phyloP scores from a whole-genome alignment of 352 stramenopile genomes.

The Phytopythium cucurbitacearum region DNA sequence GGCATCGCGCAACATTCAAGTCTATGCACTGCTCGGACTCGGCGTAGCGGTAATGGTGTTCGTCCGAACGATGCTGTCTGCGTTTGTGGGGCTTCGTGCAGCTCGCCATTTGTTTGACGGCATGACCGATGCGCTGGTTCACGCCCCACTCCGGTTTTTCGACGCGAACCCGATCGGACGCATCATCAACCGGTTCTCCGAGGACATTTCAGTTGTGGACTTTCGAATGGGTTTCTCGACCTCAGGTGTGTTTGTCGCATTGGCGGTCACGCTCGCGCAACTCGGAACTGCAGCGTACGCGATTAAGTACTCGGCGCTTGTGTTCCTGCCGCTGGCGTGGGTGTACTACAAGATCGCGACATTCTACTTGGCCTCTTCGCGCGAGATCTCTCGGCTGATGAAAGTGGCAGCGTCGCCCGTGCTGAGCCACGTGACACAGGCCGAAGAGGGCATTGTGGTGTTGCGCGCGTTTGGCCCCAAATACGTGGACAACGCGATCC shows the following conservation, averaged over 20 bases:
- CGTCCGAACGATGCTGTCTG: constrained; percentile 14
- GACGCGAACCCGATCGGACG: constrained; percentile 82
- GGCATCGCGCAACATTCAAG: constrained; percentile 11
- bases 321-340: constrained; percentile 64
- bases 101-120: constrained; percentile 62
- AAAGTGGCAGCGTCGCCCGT: constrained; percentile 22
- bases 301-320: constrained; percentile 56
- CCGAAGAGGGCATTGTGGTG: constrained; percentile 21
- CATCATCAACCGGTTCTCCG: constrained; percentile 84
- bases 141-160: constrained; percentile 85
- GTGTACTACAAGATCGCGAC: constrained; percentile 40
- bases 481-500: constrained; percentile 18
- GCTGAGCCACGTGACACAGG: constrained; percentile 29
- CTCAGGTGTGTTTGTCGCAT: constrained; percentile 29
- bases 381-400: constrained; percentile 14
- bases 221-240: constrained; percentile 28
- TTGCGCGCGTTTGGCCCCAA: constrained; percentile 37
- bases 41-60: constrained; percentile 22
- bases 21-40: constrained; percentile 18
- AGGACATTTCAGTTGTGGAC: constrained; percentile 84
- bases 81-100: constrained; percentile 15
- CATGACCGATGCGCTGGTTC: constrained; percentile 71
- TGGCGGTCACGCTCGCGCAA: constrained; percentile 51
- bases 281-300: constrained; percentile 57
- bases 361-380: constrained; percentile 12